A percentile compares a stretch with the other conserved stretches of the same genome.
Conservation (phyloP, 2,329 filamentous ascomycete genomes). For the Colletotrichum karsti region DNA sequence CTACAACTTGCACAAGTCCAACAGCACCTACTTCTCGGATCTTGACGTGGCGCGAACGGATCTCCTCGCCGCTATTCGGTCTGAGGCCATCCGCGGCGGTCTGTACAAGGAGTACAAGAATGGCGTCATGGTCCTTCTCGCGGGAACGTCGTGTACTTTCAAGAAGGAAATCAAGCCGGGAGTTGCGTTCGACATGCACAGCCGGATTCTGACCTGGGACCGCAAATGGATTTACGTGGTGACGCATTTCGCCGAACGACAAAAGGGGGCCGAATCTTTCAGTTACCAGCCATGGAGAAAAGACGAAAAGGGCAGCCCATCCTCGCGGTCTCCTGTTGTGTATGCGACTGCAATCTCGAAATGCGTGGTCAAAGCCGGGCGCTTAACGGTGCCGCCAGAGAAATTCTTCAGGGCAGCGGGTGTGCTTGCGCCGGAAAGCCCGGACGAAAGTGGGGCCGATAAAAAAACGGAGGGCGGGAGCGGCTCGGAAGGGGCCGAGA, state of each 20-base stretch:
- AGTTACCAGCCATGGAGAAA: conserved; percentile 51
- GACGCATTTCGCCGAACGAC: conserved; percentile 38
- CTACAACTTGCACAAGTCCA: conserved; percentile 79
- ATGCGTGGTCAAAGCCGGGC: conserved; percentile 83
- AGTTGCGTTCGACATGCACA: conserved; percentile 77
- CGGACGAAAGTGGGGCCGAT: neutral
- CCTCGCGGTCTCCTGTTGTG: neutral
- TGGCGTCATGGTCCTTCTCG: conserved; percentile 68
- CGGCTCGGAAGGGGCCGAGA: neutral
- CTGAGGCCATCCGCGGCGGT: conserved; percentile 7
- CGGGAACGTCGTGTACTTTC: conserved; percentile 78
- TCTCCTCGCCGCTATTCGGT: conserved; percentile 47
- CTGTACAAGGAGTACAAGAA: conserved; percentile 52
- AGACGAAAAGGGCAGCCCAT: conserved; percentile 48
- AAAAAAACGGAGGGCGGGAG: neutral
- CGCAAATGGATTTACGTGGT: conserved; percentile 41
- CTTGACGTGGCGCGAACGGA: conserved; percentile 60
- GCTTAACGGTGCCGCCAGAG: conserved; percentile 81
- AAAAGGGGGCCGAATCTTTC: conserved; percentile 45
- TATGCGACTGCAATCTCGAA: conserved; percentile 78
- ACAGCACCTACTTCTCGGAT: conserved; percentile 76
- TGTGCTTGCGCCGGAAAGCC: neutral
- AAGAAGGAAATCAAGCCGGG: conserved; percentile 77
- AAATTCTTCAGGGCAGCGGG: conserved; percentile 20
- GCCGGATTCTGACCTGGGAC: conserved; percentile 44